Conservation (phyloP, 2,329 filamentous ascomycete genomes). For the Fulvia fulva region DNA sequence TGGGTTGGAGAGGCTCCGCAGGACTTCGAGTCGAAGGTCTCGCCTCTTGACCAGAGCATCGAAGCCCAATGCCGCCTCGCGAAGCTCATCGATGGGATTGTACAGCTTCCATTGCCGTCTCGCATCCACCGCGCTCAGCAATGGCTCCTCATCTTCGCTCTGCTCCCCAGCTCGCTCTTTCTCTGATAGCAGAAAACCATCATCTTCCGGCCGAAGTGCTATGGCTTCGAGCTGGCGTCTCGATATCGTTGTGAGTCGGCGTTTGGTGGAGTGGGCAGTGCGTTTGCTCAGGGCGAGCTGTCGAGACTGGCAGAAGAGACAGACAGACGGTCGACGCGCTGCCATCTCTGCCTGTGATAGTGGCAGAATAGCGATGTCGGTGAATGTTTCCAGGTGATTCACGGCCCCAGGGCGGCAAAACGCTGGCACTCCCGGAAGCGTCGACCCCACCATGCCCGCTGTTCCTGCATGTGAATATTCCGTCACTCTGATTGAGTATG, state of each 20-base stretch:
- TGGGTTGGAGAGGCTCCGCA: constrained; percentile 28
- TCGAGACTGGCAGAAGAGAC: constrained; percentile 23
- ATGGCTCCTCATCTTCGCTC: background rate
- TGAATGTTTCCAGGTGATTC: background rate
- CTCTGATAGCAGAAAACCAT: constrained; percentile 14
- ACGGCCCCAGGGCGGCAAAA: constrained; percentile 2
- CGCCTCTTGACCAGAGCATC: constrained; percentile 22
- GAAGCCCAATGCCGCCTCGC: constrained; percentile 17
- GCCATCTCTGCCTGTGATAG: constrained; percentile 14
- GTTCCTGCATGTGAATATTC: background rate
- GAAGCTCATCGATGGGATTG: constrained; percentile 6
- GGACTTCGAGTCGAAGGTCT: constrained; percentile 20
- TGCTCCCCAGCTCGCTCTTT: background rate
- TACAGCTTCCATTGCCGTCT: constrained; percentile 5
- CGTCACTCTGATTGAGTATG: background rate
- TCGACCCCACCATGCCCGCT: background rate
- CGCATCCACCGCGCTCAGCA: constrained; percentile 3
- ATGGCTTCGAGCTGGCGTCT: constrained; percentile 15
- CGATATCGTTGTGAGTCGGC: constrained; percentile 14
- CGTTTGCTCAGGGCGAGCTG: constrained; percentile 11
- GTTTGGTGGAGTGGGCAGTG: background rate
- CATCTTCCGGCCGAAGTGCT: constrained; percentile 14
- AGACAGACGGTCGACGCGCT: constrained; percentile 20
- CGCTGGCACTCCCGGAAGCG: background rate
- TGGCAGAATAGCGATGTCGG: background rate